Conservation (phyloP, 345 rosid species). For the Arabis hirsuta region DNA sequence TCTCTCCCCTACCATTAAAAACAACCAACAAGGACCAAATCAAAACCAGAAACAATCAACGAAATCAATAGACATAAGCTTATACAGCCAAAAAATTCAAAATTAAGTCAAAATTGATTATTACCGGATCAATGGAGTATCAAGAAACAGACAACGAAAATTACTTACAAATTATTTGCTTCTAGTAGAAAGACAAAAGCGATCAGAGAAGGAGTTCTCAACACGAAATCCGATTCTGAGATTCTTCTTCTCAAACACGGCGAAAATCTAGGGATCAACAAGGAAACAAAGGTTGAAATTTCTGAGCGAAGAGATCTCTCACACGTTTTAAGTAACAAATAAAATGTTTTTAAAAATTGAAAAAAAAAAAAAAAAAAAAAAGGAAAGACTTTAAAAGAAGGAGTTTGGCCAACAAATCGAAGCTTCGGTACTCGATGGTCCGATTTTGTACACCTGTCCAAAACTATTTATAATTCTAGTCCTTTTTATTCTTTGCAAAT, state of each 20-base stretch:
- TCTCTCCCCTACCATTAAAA: not conserved
- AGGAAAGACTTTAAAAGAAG: slow-evolving; percentile 23
- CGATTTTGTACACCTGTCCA: slow-evolving; percentile 23
- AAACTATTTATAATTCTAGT: slow-evolving; percentile 19
- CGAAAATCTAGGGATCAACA: slow-evolving; percentile 36
- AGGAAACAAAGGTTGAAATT: slow-evolving; percentile 36
- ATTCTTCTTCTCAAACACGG: slow-evolving; percentile 33
- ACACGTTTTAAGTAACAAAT: slow-evolving; percentile 30
- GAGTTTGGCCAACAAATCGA: slow-evolving; percentile 44
- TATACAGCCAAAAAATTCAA: not conserved
- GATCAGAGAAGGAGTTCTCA: slow-evolving; percentile 24
- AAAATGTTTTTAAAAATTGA: not conserved
- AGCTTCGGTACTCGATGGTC: slow-evolving; percentile 45
- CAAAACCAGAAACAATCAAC: slow-evolving; percentile 26
- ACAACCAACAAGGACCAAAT: slow-evolving; percentile 18
- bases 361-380: not conserved
- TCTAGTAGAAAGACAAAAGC: not conserved
- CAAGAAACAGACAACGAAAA: slow-evolving; percentile 7
- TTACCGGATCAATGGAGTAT: slow-evolving; percentile 27
- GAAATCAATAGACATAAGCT: not conserved
- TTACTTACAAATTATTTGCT: slow-evolving; percentile 33
- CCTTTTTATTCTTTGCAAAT: slow-evolving; percentile 18
- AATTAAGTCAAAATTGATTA: slow-evolving; percentile 4
- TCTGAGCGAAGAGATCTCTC: slow-evolving; percentile 41
- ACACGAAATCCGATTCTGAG: slow-evolving; percentile 20